A percentile compares a stretch with the other conserved stretches of the same genome.
Conservation (phyloP, 305 asterid species). For the Fraxinus nigra region DNA sequence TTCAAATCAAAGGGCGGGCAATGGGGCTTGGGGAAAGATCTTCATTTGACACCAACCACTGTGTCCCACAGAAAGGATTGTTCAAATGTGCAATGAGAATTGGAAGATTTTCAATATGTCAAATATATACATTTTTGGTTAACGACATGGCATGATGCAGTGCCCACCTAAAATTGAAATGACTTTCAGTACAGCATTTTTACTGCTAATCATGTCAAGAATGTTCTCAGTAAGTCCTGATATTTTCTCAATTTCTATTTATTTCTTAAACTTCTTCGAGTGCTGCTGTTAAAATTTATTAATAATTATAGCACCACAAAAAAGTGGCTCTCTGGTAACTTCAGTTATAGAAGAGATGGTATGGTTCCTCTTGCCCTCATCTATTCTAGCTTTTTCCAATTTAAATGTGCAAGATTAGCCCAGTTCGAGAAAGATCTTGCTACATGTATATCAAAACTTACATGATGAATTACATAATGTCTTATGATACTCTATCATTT, state of each 20-base stretch:
- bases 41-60: not conserved
- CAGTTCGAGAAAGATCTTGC: too few relatives aligned
- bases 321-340: not conserved
- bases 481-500: too few relatives aligned
- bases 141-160: not conserved
- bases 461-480: too few relatives aligned
- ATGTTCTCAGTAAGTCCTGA: not conserved
- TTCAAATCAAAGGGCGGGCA: not conserved
- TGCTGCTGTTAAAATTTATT: not conserved
- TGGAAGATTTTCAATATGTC: not conserved
- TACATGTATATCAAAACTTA: too few relatives aligned
- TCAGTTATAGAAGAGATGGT: not conserved
- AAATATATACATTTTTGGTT: not conserved
- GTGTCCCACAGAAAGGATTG: not conserved
- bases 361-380: too few relatives aligned
- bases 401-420: too few relatives aligned
- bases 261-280: not conserved
- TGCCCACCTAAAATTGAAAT: not conserved
- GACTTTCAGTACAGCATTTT: not conserved
- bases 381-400: too few relatives aligned
- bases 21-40: not conserved
- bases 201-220: not conserved
- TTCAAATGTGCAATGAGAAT: not conserved
- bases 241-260: not conserved
- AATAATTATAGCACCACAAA: not conserved